These are phyloP conservation scores for Moesziomyces parantarcticus DNA, from an alignment of 1,284 basidiomycete genomes.

Conservation along the genomic window DNA sequence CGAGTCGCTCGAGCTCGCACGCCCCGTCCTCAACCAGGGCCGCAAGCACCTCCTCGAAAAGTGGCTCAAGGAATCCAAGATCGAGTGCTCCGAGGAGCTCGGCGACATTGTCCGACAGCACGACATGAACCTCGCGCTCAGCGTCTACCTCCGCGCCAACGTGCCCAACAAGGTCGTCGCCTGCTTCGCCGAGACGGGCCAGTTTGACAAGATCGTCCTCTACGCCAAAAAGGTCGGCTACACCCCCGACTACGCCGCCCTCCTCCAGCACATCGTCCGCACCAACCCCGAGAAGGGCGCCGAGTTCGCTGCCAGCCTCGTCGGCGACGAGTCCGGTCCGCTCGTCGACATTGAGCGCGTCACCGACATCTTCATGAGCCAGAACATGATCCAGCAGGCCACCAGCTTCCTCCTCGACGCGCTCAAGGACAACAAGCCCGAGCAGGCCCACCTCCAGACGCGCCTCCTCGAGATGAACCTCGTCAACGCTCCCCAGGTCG, in stretches of 20 bases:
- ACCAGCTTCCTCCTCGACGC: conserved; percentile 98
- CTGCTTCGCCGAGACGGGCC: conserved; percentile 98
- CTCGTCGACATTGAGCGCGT: conserved; percentile 86
- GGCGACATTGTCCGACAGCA: conserved; percentile 95
- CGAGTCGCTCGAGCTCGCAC: conserved; percentile 94
- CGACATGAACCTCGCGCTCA: conserved; percentile 98
- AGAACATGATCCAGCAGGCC: conserved; percentile 99
- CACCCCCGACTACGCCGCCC: conserved; percentile 89
- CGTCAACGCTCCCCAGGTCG: conserved; percentile 96
- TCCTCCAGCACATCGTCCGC: conserved; percentile 97
- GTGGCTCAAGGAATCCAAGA: conserved; percentile 99
- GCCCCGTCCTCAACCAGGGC: conserved; percentile 94
- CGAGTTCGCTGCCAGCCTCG: conserved; percentile 95
- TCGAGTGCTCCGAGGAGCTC: conserved; percentile 97
- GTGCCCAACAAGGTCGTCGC: conserved; percentile 97
- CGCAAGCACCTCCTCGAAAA: conserved; percentile 98
- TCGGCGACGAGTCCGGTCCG: conserved; percentile 91
- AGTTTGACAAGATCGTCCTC: conserved; percentile 97
- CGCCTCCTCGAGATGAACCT: conserved; percentile 98
- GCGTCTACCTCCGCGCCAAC: conserved; percentile 97
- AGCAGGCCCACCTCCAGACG: conserved; percentile 96
- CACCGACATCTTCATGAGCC: conserved; percentile 95
- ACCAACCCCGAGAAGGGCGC: conserved; percentile 97
- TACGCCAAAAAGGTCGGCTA: conserved; percentile 99
- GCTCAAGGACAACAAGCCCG: conserved; percentile 98